phyloP scores from a whole-genome alignment of 352 stramenopile species.

The Pythium phragmitis region DNA sequence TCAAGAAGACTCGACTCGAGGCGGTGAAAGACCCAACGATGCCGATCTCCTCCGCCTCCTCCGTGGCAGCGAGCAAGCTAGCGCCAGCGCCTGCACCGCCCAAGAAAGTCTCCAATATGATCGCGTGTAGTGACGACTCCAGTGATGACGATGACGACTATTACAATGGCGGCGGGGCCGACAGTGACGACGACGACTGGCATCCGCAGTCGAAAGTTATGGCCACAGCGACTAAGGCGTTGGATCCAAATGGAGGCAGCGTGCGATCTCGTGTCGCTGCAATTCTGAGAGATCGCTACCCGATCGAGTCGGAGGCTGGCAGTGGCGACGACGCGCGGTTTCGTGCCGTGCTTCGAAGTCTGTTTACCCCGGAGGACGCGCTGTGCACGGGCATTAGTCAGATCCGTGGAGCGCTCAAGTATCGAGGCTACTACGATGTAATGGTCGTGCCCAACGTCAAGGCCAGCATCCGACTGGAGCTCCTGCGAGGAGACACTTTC shows the following conservation, averaged over 20 bases:
- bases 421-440: constrained; percentile 42
- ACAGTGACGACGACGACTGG: constrained; percentile 34
- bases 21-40: neutral
- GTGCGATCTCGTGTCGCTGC: constrained; percentile 26
- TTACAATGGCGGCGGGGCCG: constrained; percentile 21
- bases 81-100: neutral
- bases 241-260: constrained; percentile 5
- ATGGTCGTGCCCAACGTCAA: constrained; percentile 64
- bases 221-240: neutral
- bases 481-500: constrained; percentile 53
- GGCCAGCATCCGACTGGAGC: constrained; percentile 65
- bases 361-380: constrained; percentile 68
- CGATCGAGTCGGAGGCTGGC: constrained; percentile 43
- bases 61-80: too few relatives aligned
- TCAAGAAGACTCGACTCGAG: constrained; percentile 23
- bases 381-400: constrained; percentile 57
- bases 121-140: constrained; percentile 65
- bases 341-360: constrained; percentile 66
- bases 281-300: constrained; percentile 45
- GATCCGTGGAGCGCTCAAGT: constrained; percentile 64
- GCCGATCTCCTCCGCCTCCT: neutral
- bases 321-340: constrained; percentile 54
- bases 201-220: constrained; percentile 14
- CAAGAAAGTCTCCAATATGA: constrained; percentile 33
- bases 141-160: constrained; percentile 51